Conservation (phyloP, 306 rosid species). For the Acacia acuminata region DNA sequence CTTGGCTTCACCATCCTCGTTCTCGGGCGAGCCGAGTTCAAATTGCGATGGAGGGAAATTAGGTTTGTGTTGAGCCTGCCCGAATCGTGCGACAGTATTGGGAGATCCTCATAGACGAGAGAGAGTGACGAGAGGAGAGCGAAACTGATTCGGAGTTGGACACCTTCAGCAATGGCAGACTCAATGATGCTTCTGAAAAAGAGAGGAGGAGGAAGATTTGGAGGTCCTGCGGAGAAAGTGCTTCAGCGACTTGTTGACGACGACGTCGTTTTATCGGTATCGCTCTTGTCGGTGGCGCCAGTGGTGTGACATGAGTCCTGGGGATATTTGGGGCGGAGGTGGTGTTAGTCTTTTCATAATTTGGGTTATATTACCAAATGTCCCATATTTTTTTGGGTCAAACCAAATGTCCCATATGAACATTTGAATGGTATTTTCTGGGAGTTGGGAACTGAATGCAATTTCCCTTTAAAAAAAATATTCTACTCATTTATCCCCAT, state of each 20-base stretch:
- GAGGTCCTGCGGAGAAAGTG: constrained; percentile 60
- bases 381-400: too few relatives aligned
- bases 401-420: too few relatives aligned
- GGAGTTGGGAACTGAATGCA: too few relatives aligned
- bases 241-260: constrained; percentile 50
- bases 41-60: not conserved
- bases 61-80: constrained; percentile 48
- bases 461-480: too few relatives aligned
- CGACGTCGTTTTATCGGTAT: constrained; percentile 39
- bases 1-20: constrained; percentile 46
- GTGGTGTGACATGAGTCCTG: constrained; percentile 32
- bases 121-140: too few relatives aligned
- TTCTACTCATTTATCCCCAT: too few relatives aligned
- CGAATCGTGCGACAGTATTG: constrained; percentile 72
- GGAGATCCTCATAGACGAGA: constrained; percentile 92
- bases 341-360: too few relatives aligned
- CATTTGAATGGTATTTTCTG: too few relatives aligned
- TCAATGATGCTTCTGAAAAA: constrained; percentile 41
- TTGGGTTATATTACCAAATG: too few relatives aligned
- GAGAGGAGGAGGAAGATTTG: constrained; percentile 34
- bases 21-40: constrained; percentile 38
- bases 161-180: constrained; percentile 58
- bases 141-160: constrained; percentile 70
- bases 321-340: too few relatives aligned
- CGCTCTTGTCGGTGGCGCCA: constrained; percentile 33